Evolutionary conservation across 2,329 filamentous ascomycete species (phyloP), one percentile per base, ranked within the genome.

Genomic region (Tolypocladium ophioglossoides): DNA sequence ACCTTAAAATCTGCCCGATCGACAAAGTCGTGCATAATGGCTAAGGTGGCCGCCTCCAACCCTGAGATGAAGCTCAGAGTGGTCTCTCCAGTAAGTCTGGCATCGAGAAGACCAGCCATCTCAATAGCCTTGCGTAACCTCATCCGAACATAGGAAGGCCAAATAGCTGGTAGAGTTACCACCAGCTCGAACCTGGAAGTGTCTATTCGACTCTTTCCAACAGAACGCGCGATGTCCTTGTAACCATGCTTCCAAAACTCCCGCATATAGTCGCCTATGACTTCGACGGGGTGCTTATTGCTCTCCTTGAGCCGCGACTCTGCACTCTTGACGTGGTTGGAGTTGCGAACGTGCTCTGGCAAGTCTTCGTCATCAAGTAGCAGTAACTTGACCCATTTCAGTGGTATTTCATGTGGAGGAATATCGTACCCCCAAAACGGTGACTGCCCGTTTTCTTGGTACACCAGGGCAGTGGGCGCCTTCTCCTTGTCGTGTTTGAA

Each of bases 101-200:
- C 10, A 0, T 60, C 54, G 0, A 75, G 57, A 3, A 78, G 69
- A 0, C 74, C 74, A 0, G 74, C 70, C 0, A 50, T 20, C 0
- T 57, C 38, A 0, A 66, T 64, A 0, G 73, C 74, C 0, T 66
- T 49, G 0, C 61, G 56, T 74, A 78, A 76, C 0, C 64, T 55
- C 0, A 54, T 24, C 1, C 67, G 66, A 1, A 70, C 69, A 52
- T 73, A 73, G 0, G 66, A 59, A 0, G 71, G 69, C 74, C 75
- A 78, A 10, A 77, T 76, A 0, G 74, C 74, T 0, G 75, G 74
- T 0, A 78, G 39, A 0, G 74, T 77, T 1, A 74, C 57, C 1
- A 76, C 65, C 3, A 77, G 59, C 14, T 71, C 63, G 12, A 75
- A 64, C 0, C 37, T 59, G 7, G 61, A 58, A 10, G 55, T 52